Evolutionary conservation across 768 basidiomycete genomes (phyloP), one percentile per base, ranked within the genome.

Genomic region (Megacollybia marginata): DNA sequence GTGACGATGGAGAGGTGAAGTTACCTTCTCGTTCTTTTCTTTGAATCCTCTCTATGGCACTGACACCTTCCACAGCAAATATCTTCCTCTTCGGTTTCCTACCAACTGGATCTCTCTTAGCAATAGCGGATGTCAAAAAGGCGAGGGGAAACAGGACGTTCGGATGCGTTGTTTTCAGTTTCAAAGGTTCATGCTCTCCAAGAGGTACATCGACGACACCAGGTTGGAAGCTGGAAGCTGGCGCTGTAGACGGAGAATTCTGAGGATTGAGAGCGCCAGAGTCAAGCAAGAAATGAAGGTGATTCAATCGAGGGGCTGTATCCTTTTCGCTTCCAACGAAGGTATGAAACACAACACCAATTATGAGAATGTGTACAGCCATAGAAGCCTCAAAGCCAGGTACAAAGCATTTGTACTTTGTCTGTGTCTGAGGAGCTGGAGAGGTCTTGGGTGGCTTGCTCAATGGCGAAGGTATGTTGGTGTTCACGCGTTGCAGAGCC

Each of bases 31-130:
- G 23, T 48, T 52, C 4, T 58, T 56, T 43, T 57, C 59, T 19
- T 54, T 61, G 20, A 40, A 45, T 10, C 56, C 58, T 34, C 64
- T 63, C 59, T 61, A 68, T 6, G 54, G 50, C 7, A 52, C 47
- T n/a, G 64, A 55, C 0, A 28, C 85, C 88, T 53, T 85, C 86
- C 6, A 62, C 62, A 0, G 85, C 80, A 65, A 88, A 91, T 0
- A 85, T 67, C 44, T 78, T 81, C 51, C 83, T 74, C 67, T 83
- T 86, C 4, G 88, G 88, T 48, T 79, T 83, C 20, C 85, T 72
- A 36, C 87, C 89, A 0, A 84, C 78, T 0, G 82, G 75, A 57
- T 91, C 87, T 12, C 85, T 77, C 56, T 88, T 87, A 0, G 83
- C 76, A 1, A 78, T 68, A 5, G 76, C 74, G 55, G 80, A 84